These are phyloP conservation scores for Solanum pennellii DNA, from an alignment of 257 asterid genomes.

Conservation along the genomic window DNA sequence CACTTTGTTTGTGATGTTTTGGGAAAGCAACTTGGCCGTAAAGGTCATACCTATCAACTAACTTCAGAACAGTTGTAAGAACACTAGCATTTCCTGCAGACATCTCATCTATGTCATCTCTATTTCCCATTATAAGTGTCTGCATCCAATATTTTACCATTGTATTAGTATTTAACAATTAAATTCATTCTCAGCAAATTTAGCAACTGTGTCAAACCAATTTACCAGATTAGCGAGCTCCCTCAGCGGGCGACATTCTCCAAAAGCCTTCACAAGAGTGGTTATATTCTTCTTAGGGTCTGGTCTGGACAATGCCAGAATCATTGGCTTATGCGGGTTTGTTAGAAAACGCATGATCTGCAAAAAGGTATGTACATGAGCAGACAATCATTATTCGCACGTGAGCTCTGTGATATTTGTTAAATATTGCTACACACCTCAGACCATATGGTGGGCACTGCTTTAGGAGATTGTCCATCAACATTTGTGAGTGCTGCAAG, in stretches of 20 bases:
- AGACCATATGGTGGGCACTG: conserved; percentile 65
- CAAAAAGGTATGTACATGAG: background rate
- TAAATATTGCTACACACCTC: conserved; percentile 35
- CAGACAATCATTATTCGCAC: background rate
- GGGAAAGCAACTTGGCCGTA: conserved; percentile 88
- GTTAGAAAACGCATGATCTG: conserved; percentile 76
- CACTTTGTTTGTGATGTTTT: conserved; percentile 70
- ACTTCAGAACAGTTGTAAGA: conserved; percentile 61
- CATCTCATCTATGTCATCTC: conserved; percentile 83
- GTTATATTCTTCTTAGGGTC: conserved; percentile 79
- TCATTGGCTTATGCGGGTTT: conserved; percentile 90
- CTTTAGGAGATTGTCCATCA: conserved; percentile 64
- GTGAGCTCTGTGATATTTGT: background rate
- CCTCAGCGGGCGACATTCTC: conserved; percentile 69
- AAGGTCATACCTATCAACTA: conserved; percentile 65
- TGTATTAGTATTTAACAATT: background rate
- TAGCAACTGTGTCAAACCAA: background rate
- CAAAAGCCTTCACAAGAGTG: conserved; percentile 70
- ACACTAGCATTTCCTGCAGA: conserved; percentile 53
- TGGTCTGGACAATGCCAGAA: conserved; percentile 75
- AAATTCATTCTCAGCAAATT: background rate
- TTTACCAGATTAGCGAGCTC: conserved; percentile 88
- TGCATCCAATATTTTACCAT: conserved; percentile 2
- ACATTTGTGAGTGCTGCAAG: conserved; percentile 29
- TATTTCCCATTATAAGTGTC: conserved; percentile 87